Evolutionary conservation across 2,329 filamentous ascomycete genomes (phyloP), one percentile per base, ranked within the genome.

Genomic region (Rasamsonia emersonii): DNA sequence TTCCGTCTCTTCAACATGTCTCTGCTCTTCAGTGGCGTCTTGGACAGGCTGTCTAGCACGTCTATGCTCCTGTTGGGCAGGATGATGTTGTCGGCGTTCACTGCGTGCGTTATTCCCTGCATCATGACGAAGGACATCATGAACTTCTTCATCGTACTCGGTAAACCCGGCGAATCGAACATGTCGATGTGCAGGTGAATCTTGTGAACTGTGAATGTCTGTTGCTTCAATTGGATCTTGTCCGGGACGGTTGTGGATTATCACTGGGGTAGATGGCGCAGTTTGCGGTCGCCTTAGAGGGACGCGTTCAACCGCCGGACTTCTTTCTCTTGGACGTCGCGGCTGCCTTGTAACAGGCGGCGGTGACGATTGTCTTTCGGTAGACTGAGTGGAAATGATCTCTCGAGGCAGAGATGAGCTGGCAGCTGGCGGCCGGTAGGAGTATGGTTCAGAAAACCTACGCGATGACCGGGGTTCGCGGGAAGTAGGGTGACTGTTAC

Each of bases 111-210:
- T n/a, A n/a, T n/a, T n/a, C n/a, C n/a, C n/a, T n/a, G n/a, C n/a
- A n/a, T n/a, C n/a, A n/a, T n/a, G n/a, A n/a, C n/a, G n/a, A n/a
- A n/a, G n/a, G n/a, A n/a, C n/a, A n/a, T n/a, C n/a, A 21, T 23
- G 36, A 32, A 31, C 28, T 7, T 37, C 26, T 28, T 29, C 28
- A 14, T 35, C 41, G 28, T 37, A 40, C 18, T 45, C 35, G 10
- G 45, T 33, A 4, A 45, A 32, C 14, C 29, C 30, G 5, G 42
- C 24, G 29, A 47, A 47, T 20, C 39, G 44, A 16, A 47, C 45
- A 14, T 38, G 39, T 26, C 38, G 34, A 25, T 18, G 31, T 18
- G 11, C 28, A 13, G 33, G 30, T 13, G 32, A 39, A 9, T 23
- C 28, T 3, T 28, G 34, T 10, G 24, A 18, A 28, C 24, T 7